Percentiles rank a stretch among this genome's conserved stretches.
phyloP scores from a whole-genome alignment of 768 basidiomycete species.

The Brasilioporus rufonigricans region DNA sequence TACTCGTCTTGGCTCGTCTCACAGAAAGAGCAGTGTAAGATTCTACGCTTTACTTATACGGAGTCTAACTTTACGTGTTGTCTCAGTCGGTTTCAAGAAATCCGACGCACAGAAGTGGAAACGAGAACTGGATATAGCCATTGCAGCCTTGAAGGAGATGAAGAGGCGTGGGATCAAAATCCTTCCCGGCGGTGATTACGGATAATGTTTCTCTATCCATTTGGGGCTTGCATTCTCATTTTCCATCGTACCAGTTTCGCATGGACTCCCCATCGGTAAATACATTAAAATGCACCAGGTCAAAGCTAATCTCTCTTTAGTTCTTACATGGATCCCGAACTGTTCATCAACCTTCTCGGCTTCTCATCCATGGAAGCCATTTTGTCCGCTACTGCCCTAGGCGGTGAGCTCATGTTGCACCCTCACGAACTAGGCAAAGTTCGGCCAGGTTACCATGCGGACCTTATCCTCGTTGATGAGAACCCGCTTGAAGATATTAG shows the following conservation, averaged over 20 bases:
- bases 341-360: slow-evolving; percentile 35
- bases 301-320: slow-evolving; percentile 12
- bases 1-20: slow-evolving; percentile 28
- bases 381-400: slow-evolving; percentile 33
- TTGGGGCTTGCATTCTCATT: background rate
- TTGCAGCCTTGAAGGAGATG: slow-evolving; percentile 37
- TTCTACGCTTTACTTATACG: background rate
- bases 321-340: slow-evolving; percentile 37
- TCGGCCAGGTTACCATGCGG: slow-evolving; percentile 36
- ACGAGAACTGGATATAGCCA: slow-evolving; percentile 33
- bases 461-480: slow-evolving; percentile 36
- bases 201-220: slow-evolving; percentile 17
- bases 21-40: slow-evolving; percentile 24
- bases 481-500: slow-evolving; percentile 36
- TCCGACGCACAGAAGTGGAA: slow-evolving; percentile 20
- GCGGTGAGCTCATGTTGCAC: slow-evolving; percentile 36
- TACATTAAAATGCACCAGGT: background rate
- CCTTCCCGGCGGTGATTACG: slow-evolving; percentile 39
- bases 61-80: background rate
- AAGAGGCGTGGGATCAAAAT: slow-evolving; percentile 34
- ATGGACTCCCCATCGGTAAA: slow-evolving; percentile 34
- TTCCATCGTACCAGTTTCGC: slow-evolving; percentile 16
- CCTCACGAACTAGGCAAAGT: slow-evolving; percentile 38
- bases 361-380: slow-evolving; percentile 39
- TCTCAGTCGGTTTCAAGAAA: slow-evolving; percentile 21